phyloP scores from a whole-genome alignment of 2,329 filamentous ascomycete genomes.

The Immersiporthe knoxdaviesiana region DNA sequence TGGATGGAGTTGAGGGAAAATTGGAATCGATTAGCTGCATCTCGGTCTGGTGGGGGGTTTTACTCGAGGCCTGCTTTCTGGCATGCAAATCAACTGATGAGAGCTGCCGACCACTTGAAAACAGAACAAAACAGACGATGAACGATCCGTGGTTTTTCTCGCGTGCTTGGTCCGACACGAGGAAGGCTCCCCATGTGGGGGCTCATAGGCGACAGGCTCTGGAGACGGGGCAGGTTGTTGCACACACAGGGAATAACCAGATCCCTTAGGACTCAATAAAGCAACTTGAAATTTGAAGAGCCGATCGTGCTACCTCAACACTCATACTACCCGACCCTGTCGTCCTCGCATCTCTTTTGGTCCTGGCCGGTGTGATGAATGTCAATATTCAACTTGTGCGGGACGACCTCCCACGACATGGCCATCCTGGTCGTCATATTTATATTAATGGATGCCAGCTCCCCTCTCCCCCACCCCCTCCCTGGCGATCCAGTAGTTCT shows the following conservation, averaged over 20 bases:
- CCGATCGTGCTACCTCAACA: slow-evolving; percentile 24
- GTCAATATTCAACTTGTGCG: too few species aligned
- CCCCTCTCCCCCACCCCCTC: too few species aligned
- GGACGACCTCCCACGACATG: not conserved
- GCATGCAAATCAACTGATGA: slow-evolving; percentile 31
- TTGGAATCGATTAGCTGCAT: slow-evolving; percentile 34
- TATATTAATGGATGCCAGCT: too few species aligned
- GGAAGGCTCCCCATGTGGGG: slow-evolving; percentile 22
- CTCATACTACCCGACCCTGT: not conserved
- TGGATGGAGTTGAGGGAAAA: slow-evolving; percentile 34
- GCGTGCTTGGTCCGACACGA: slow-evolving; percentile 32
- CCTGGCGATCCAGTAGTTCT: too few species aligned
- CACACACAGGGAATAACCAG: slow-evolving; percentile 27
- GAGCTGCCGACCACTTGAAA: slow-evolving; percentile 28
- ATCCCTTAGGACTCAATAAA: slow-evolving; percentile 30
- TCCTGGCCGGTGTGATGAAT: not conserved
- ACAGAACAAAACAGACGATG: too few species aligned
- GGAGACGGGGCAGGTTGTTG: slow-evolving; percentile 23
- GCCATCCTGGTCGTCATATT: not conserved
- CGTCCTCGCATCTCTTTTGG: not conserved
- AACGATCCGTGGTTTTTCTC: slow-evolving; percentile 29
- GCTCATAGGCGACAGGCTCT: slow-evolving; percentile 23
- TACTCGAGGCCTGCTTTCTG: slow-evolving; percentile 29
- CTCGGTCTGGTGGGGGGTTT: slow-evolving; percentile 31
- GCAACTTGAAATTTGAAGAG: slow-evolving; percentile 29